A percentile compares a stretch with the other conserved stretches of the same genome.
Evolutionary conservation across 2,329 filamentous ascomycete species (phyloP).

Genomic region (Talaromyces marneffei): DNA sequence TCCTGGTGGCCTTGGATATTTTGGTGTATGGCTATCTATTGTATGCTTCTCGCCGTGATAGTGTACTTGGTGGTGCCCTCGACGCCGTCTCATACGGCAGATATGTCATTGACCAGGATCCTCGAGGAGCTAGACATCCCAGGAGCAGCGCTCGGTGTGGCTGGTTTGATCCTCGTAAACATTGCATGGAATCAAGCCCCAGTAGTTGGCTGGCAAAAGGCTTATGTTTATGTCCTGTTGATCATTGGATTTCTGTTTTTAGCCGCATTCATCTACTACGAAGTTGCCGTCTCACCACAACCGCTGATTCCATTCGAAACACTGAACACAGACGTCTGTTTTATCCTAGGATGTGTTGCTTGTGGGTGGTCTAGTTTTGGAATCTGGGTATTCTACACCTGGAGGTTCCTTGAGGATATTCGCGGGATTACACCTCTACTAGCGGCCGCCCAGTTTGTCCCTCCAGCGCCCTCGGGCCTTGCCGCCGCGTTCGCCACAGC

Average conservation of each 20-base stretch:
- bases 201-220: slow-evolving; percentile 52
- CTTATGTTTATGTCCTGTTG: slow-evolving; percentile 53
- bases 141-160: slow-evolving; percentile 17
- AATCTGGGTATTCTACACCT: slow-evolving; percentile 50
- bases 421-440: slow-evolving; percentile 27
- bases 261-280: slow-evolving; percentile 51
- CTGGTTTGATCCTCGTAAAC: slow-evolving; percentile 56
- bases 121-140: slow-evolving; percentile 27
- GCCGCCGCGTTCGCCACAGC: slow-evolving; percentile 31
- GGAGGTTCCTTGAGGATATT: slow-evolving; percentile 45
- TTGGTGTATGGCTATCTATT: slow-evolving; percentile 40
- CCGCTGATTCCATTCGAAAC: slow-evolving; percentile 51
- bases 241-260: slow-evolving; percentile 54
- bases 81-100: not conserved
- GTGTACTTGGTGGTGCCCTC: slow-evolving; percentile 7
- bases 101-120: not conserved
- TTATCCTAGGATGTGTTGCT: slow-evolving; percentile 12
- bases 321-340: slow-evolving; percentile 30
- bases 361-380: slow-evolving; percentile 40
- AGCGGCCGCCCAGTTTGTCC: slow-evolving; percentile 24
- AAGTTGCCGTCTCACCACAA: slow-evolving; percentile 47
- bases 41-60: slow-evolving; percentile 21
- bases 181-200: slow-evolving; percentile 63
- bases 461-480: slow-evolving; percentile 25
- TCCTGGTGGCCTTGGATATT: slow-evolving; percentile 52